phyloP scores from a whole-genome alignment of 1,139 yeast species.

The Yamadazyma epiphylla region DNA sequence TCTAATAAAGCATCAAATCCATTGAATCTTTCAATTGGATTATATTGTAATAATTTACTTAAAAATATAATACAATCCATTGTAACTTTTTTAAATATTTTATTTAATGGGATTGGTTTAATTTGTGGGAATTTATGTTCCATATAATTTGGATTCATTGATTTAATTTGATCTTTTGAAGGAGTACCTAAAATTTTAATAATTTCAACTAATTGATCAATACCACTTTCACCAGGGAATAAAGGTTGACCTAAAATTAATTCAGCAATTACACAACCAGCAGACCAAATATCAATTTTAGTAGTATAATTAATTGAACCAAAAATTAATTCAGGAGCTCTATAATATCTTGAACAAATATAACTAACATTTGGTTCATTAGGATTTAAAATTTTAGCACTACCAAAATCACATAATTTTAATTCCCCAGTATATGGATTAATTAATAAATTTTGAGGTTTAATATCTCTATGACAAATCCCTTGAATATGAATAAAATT shows the following conservation, averaged over 20 bases:
- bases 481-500: slow-evolving; percentile 89
- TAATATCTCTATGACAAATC: slow-evolving; percentile 90
- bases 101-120: slow-evolving; percentile 84
- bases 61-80: slow-evolving; percentile 63
- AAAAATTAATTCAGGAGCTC: slow-evolving; percentile 85
- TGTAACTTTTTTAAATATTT: slow-evolving; percentile 70
- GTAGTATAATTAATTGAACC: slow-evolving; percentile 95
- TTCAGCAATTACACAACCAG: slow-evolving; percentile 98
- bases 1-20: slow-evolving; percentile 69
- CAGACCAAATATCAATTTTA: slow-evolving; percentile 95
- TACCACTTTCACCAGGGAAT: slow-evolving; percentile 97
- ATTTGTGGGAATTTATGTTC: slow-evolving; percentile 97
- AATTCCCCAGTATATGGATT: slow-evolving; percentile 64
- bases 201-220: slow-evolving; percentile 94
- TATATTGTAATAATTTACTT: slow-evolving; percentile 62
- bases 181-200: slow-evolving; percentile 96
- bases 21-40: slow-evolving; percentile 67
- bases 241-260: slow-evolving; percentile 90
- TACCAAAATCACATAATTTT: slow-evolving; percentile 80
- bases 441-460: slow-evolving; percentile 74
- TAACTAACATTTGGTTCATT: slow-evolving; percentile 74
- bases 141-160: slow-evolving; percentile 97
- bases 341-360: slow-evolving; percentile 74
- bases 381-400: slow-evolving; percentile 72
- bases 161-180: slow-evolving; percentile 81